Evolutionary conservation across 164 flowering plant genomes (phyloP), one percentile per base, ranked within the genome.

Genomic region (Cinnamomum micranthum): DNA sequence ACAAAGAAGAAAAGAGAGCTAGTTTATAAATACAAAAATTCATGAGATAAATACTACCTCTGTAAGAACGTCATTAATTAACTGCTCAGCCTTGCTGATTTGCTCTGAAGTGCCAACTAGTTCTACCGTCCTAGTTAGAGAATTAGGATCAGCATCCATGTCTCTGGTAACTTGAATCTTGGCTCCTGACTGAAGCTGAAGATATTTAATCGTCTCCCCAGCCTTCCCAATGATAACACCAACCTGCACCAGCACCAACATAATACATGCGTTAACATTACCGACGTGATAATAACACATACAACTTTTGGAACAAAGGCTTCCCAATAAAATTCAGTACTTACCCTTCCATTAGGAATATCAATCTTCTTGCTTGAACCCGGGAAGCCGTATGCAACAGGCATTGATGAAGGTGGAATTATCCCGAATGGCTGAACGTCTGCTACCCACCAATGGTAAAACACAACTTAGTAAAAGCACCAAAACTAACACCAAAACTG

Each of bases 201-300:
- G 95, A 81, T 91, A 87, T 80, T 92, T 94, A 55, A 96, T 94
- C 5, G 99, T 96, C 75, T 96, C 99, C 31, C 99, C 99, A 75
- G 89, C 90, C 79, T 92, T 96, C 2, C 99, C 99, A 84, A 96
- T 96, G 23, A 96, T 96, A 60, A 96, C 99, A 73, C 99, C 99
- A 76, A 96, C 99, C 79, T 77, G 68, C 14, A n/a, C 35, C 59
- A 35, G 10, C 5, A n/a, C 33, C 35, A n/a, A 5, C 28, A 63
- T 17, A 58, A 19, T 58, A 13, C 15, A 28, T 13, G 7, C 6
- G 6, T 67, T 25, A 15, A 65, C 68, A 27, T 15, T 31, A 28
- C 50, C 19, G 20, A 15, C n/a, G 13, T 14, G 7, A 31, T 1
- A 14, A 67, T 67, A 35, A 13, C 7, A 31, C 20, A 4, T 19